Evolutionary conservation across 768 basidiomycete species (phyloP).

Genomic region (Piloderma croceum): DNA sequence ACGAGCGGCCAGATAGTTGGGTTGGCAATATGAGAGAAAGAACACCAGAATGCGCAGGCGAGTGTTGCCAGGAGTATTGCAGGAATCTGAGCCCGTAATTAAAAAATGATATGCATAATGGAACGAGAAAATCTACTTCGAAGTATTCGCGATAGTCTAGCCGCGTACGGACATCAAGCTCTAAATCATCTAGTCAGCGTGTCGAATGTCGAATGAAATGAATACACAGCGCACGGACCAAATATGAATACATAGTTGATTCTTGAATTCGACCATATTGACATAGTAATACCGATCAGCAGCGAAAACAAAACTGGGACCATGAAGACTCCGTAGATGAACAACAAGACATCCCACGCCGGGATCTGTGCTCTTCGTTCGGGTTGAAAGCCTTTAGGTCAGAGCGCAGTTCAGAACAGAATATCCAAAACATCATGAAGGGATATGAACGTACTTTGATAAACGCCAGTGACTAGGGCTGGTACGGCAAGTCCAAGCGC

Average conservation of each 20-base stretch:
- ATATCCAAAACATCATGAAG: conserved; percentile 6
- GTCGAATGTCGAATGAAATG: too few species aligned
- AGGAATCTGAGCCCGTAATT: conserved; percentile 70
- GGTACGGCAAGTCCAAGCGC: conserved; percentile 69
- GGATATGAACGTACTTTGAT: conserved; percentile 55
- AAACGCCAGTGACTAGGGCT: conserved; percentile 57
- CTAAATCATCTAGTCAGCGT: conserved; percentile 32
- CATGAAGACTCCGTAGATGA: conserved; percentile 69
- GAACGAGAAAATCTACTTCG: conserved; percentile 43
- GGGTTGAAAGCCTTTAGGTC: conserved; percentile 45
- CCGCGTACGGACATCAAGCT: conserved; percentile 62
- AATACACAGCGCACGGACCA: too few species aligned
- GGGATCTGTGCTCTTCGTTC: conserved; percentile 50
- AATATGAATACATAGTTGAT: conserved; percentile 95
- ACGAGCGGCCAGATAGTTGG: conserved; percentile 77
- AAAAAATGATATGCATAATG: too few species aligned
- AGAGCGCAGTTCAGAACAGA: not conserved
- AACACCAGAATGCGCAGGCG: conserved; percentile 79
- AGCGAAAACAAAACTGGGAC: conserved; percentile 72
- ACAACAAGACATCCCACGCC: conserved; percentile 69
- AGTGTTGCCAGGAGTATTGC: conserved; percentile 71
- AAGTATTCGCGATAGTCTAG: conserved; percentile 78
- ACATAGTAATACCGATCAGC: conserved; percentile 77
- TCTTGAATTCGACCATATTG: conserved; percentile 66
- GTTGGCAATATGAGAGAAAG: conserved; percentile 63